Base-by-base conservation (phyloP, 495 filamentous ascomycete species). In the Aspergillus nanangensis region DNA sequence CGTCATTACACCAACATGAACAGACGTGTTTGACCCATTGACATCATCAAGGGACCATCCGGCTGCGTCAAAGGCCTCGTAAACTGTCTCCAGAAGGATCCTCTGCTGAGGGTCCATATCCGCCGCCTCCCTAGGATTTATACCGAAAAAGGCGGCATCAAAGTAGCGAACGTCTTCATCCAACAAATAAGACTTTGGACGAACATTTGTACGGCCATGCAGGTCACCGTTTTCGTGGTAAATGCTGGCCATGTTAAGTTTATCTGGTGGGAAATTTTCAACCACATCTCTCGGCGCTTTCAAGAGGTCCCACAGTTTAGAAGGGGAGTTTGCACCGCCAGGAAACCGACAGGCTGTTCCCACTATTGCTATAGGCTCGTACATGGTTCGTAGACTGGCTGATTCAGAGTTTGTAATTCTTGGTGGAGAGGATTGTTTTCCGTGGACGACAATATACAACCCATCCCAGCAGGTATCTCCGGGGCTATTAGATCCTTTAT, bases 41-140 rank as follows among this genome's bases (percentile, higher is more conserved):
- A 74, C 46, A 14, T 48, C 42, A 14, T 69, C 48, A 7, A 66
- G 38, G 0, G 57, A 37, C 1, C 70, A 53, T 1, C 72, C 72
- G 11, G 58, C 63, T 52, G 71, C 74, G 48, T 83, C 78, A 9
- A 82, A 57, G 0, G 71, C 72, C 42, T 82, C 77, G 27, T 78
- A 83, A n/a, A 72, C 65, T 7, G 65, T 57, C 51, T 82, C 80
- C 1, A 84, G 63, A 13, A 76, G 55, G n/a, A 77, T 53, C 9
- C 69, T 50, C 32, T 70, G 67, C 25, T 69, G 58, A 1, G 67
- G 67, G 37, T 71, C 67, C 50, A 71, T 61, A 11, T 17, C 15
- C 14, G 8, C 38, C 11, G 31, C 41, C 14, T 44, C 41, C 10
- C 23, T 34, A 10, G 41, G 41, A 17, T 15, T 29, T 15, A 44